Evolutionary conservation across 2,329 filamentous ascomycete species (phyloP), one percentile per base, ranked within the genome.

Genomic region (Rhynchosporium secalis): DNA sequence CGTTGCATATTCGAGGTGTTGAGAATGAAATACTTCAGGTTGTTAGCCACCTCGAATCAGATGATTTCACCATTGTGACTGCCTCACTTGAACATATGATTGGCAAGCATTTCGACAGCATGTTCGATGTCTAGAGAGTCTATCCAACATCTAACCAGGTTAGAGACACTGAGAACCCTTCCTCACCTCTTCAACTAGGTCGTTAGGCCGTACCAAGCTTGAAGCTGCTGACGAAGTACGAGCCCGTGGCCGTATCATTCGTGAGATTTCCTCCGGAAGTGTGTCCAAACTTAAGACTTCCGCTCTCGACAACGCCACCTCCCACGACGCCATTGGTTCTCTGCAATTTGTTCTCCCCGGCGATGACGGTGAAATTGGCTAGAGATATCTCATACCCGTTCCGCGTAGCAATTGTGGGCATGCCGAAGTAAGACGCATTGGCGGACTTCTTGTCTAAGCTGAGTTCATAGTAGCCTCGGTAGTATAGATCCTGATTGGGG

Each of bases 381-480:
- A 91, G 74, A 0, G 83, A 80, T 48, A 91, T 81, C 71, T 91
- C 88, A 72, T 84, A 83, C 0, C 80, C 77, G 68, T 89, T 90
- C 48, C 85, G 78, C 4, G 76, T 80, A 29, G 82, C 76, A 4
- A 89, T 78, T 0, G 81, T 86, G 0, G 87, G 86, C 70, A 82
- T 70, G 46, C 86, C 88, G 68, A 86, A 92, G 75, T 82, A 92
- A 12, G 79, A 78, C 0, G 88, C 88, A n/a, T 82, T 77, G 2
- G 89, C 79, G 49, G 81, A 76, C 10, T 86, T 78, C 28, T 83
- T 78, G 26, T 76, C 78, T 60, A 90, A 77, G 54, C 82, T 80
- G 46, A 91, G 76, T 70, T 88, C 82, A 68, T 86, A 91, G 76
- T 92, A 92, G 1, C 89, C 89, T 20, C 88, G 81, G 74, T 91